Conservation (phyloP, 371 early-diverging fungal genomes). For the Haplosporangium sp. region DNA sequence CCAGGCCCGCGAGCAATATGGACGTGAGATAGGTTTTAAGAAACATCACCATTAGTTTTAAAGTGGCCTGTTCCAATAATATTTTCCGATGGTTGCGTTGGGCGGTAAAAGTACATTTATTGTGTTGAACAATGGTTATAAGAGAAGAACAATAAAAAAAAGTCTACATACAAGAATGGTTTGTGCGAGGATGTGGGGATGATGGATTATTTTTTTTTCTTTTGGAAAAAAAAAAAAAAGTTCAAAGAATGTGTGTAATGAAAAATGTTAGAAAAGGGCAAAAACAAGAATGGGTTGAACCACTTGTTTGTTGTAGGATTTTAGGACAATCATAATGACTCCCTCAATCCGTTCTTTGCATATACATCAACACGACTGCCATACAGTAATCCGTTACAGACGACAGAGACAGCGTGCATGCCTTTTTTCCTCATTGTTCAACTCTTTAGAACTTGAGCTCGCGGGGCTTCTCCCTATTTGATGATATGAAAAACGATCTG, state of each 20-base stretch:
- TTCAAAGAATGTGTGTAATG: background rate
- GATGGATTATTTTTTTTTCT: conserved; percentile 8
- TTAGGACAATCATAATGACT: conserved; percentile 11
- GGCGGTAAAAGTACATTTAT: conserved; percentile 53
- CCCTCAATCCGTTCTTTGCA: conserved; percentile 29
- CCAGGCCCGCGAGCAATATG: no score
- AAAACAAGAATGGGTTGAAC: conserved; percentile 50
- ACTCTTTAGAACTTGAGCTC: conserved; percentile 78
- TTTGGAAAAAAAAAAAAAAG: conserved; percentile 7
- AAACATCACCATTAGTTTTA: background rate
- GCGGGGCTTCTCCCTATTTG: conserved; percentile 97
- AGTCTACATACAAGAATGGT: conserved; percentile 42
- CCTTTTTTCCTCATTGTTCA: conserved; percentile 33
- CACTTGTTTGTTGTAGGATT: conserved; percentile 38
- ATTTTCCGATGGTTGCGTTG: background rate
- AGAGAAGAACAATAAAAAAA: conserved; percentile 29
- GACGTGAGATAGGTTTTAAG: no score
- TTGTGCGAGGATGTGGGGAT: background rate
- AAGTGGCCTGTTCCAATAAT: no score
- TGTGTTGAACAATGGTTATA: conserved; percentile 54
- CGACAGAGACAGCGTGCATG: conserved; percentile 7
- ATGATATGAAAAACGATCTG: conserved; percentile 69
- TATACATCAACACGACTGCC: conserved; percentile 19
- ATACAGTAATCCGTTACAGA: background rate
- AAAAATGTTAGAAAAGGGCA: conserved; percentile 20